Evolutionary conservation across 2,329 filamentous ascomycete species (phyloP).

Genomic region (Chaetomium strumarium): DNA sequence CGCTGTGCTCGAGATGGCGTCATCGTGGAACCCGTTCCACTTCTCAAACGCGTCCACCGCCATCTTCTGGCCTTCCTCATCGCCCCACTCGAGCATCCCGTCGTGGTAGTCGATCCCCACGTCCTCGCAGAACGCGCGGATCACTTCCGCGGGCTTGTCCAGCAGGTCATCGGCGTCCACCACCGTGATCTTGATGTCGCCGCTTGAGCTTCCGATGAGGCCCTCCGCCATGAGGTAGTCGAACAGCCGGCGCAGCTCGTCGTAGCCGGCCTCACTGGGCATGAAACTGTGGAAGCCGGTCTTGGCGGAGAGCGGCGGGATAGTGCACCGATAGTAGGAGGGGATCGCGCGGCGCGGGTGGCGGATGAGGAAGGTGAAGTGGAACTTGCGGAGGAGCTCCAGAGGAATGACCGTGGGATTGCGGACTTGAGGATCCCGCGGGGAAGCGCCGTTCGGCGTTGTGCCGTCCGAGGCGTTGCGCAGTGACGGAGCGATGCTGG

Average conservation of each 20-base stretch:
- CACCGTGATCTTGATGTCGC: conserved; percentile 63
- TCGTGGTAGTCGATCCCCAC: conserved; percentile 71
- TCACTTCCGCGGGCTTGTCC: conserved; percentile 70
- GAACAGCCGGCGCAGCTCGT: conserved; percentile 79
- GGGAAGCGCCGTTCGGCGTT: conserved; percentile 45
- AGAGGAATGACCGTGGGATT: conserved; percentile 85
- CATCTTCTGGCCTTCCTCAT: conserved; percentile 61
- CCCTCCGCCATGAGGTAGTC: conserved; percentile 69
- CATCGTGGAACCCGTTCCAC: conserved; percentile 95
- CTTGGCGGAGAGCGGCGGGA: conserved; percentile 74
- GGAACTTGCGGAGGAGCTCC: conserved; percentile 69
- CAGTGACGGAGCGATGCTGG: conserved; percentile 74
- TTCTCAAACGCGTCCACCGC: conserved; percentile 82
- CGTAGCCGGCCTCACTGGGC: conserved; percentile 83
- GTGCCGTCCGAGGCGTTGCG: conserved; percentile 23
- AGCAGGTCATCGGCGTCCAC: conserved; percentile 92
- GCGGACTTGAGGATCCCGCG: not conserved
- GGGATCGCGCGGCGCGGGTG: conserved; percentile 89
- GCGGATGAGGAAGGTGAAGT: conserved; percentile 95
- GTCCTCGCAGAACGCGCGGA: conserved; percentile 74
- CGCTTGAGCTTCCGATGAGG: conserved; percentile 45
- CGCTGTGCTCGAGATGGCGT: conserved; percentile 77
- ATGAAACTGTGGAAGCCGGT: conserved; percentile 87
- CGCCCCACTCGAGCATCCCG: conserved; percentile 85
- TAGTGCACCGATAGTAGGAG: conserved; percentile 89